Evolutionary conservation across 331 rosid species (phyloP).

Genomic region (Quercus phellos): DNA sequence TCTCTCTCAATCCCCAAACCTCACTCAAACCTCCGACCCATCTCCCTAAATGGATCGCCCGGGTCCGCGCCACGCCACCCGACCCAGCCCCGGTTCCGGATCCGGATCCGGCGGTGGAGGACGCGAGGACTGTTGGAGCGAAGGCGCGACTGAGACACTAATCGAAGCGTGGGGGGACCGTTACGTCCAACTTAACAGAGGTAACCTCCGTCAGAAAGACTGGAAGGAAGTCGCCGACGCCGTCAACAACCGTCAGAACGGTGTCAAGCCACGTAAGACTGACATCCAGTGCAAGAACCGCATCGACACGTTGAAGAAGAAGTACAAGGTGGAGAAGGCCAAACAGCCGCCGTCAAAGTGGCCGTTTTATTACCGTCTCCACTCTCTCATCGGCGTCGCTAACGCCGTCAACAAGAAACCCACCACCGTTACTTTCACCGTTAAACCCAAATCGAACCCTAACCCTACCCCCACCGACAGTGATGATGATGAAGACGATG

Average conservation of each 20-base stretch:
- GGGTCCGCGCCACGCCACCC: background rate
- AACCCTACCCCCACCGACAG: background rate
- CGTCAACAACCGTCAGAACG: conserved; percentile 25
- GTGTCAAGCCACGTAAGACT: conserved; percentile 32
- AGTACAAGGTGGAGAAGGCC: conserved; percentile 43
- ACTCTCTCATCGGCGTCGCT: conserved; percentile 25
- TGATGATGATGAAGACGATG: background rate
- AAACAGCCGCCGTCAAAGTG: conserved; percentile 37
- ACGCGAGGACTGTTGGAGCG: conserved; percentile 53
- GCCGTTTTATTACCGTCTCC: conserved; percentile 39
- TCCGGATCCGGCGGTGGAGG: background rate
- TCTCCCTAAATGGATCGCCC: conserved; percentile 15
- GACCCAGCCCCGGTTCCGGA: conserved; percentile 3
- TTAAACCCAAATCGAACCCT: background rate
- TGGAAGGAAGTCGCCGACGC: conserved; percentile 48
- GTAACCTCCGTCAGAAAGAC: conserved; percentile 50
- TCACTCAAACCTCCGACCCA: background rate
- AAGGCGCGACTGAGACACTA: conserved; percentile 34
- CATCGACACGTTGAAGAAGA: conserved; percentile 53
- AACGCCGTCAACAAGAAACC: conserved; percentile 9
- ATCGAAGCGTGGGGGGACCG: conserved; percentile 52
- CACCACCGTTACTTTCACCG: conserved; percentile 15
- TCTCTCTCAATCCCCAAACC: background rate
- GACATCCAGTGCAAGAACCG: conserved; percentile 51
- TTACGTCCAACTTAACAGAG: conserved; percentile 35